Base-by-base conservation (phyloP, 345 rosid species). In the Ceriops decandra region DNA sequence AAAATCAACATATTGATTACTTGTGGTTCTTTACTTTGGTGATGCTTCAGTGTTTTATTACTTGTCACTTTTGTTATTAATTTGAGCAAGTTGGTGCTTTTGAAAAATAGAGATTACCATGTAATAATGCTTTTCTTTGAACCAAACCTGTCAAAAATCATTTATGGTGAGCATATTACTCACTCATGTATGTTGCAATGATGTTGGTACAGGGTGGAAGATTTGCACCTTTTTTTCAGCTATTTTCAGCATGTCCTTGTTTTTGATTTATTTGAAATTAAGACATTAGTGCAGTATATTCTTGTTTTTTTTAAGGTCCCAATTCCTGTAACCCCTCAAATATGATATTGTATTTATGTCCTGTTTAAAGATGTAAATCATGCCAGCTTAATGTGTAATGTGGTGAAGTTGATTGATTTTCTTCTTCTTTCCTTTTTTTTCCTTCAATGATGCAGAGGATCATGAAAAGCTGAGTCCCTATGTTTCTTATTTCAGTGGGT, bases 401-500 rank as follows among this genome's bases (percentile, higher is more conserved):
- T 0, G 5, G 49, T 15, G 5, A 42, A 11, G 49, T 42, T 1
- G 5, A 42, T 42, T 42, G 19, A 42, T 42, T 54, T 54, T 22
- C 58, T 54, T 54, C 30, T 3, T 22, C 8, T 27, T 54, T 22
- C 7, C 5, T 21, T 54, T 7, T 54, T 22, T 21, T 22, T 1
- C 2, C 79, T 54, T 61, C 57, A 36, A 52, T 46, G 72, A 66
- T 84, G 88, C 89, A 95, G 99, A 81, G 84, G 90, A 89, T 84
- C 99, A 95, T 76, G 74, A 87, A 36, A 83, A 84, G 49, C 74
- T 90, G 83, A 89, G 96, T 72, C 95, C 97, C 24, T 91, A 91
- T 66, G 74, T 95, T 54, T 90, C 99, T 28, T 95, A 85, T 62
- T 59, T 87, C 62, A 95, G 97, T 59, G 99, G 99, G 70, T 95